Percentiles rank a stretch among this genome's conserved stretches.
phyloP scores from a whole-genome alignment of 2,329 filamentous ascomycete genomes.

The Biscogniauxia marginata region DNA sequence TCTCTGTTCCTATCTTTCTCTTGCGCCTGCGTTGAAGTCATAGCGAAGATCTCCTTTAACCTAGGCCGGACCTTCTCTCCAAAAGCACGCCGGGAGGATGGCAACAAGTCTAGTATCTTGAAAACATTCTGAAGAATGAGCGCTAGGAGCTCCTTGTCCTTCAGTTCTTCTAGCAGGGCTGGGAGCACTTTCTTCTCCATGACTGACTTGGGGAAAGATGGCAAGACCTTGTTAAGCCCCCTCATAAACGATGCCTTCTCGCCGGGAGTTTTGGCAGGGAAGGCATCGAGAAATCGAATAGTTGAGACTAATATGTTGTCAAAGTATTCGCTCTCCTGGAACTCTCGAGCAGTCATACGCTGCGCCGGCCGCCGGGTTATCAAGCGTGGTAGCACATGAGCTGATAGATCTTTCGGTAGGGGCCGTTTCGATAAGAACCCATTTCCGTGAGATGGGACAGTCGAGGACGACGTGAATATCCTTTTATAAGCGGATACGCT shows the following conservation, averaged over 20 bases:
- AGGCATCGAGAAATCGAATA: slow-evolving; percentile 87
- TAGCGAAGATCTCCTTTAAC: slow-evolving; percentile 78
- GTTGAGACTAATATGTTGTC: slow-evolving; percentile 96
- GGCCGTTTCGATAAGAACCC: slow-evolving; percentile 79
- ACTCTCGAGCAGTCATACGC: slow-evolving; percentile 82
- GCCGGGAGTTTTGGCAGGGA: slow-evolving; percentile 86
- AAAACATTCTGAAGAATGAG: slow-evolving; percentile 90
- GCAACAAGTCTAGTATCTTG: slow-evolving; percentile 78
- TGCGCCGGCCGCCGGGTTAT: slow-evolving; percentile 87
- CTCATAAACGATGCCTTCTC: slow-evolving; percentile 93
- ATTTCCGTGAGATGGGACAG: slow-evolving; percentile 76
- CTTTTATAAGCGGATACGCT: slow-evolving; percentile 84
- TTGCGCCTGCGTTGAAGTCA: slow-evolving; percentile 53
- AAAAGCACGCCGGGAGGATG: slow-evolving; percentile 75
- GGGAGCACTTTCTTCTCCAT: slow-evolving; percentile 93
- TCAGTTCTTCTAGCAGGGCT: slow-evolving; percentile 86
- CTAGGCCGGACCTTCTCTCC: slow-evolving; percentile 82
- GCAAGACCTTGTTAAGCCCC: slow-evolving; percentile 80
- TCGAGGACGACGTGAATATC: slow-evolving; percentile 74
- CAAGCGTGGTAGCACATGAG: slow-evolving; percentile 75
- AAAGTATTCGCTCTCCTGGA: slow-evolving; percentile 94
- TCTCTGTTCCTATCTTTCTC: slow-evolving; percentile 84
- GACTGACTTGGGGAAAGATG: slow-evolving; percentile 89
- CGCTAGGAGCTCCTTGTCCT: slow-evolving; percentile 83
- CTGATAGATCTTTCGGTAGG: slow-evolving; percentile 74